Base-by-base conservation (phyloP, 352 stramenopile genomes). In the Globisporangium barbulae region DNA sequence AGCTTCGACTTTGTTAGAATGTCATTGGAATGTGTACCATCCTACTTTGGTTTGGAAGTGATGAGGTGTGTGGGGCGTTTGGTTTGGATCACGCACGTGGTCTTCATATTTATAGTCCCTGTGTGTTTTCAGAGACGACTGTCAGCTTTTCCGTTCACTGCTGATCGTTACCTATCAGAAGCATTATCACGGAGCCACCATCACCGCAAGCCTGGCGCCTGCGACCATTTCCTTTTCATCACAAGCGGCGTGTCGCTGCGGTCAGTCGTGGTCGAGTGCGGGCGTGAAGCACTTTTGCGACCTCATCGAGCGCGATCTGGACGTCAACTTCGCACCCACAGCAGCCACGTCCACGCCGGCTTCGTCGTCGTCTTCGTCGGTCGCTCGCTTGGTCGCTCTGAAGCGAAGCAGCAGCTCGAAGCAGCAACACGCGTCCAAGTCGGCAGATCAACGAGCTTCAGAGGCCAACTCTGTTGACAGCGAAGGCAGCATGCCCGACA, bases 251-350 rank as follows among this genome's bases (percentile, higher is more conserved):
- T 91, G 82, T 49, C 71, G 71, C 61, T 93, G 85, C 60, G 85
- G 82, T 19, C 85, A 93, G 44, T 74, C 82, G 65, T 93, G 82
- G 84, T 73, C 71, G 13, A 82, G 88, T 58, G 47, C 71, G 1
- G 64, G 70, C 13, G 84, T 93, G 15, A 72, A 64, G 45, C 84
- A 93, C 65, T 89, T 91, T 25, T 91, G 84, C 62, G 63, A 80
- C 47, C 79, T 88, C 10, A 82, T 92, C 52, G 72, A 75, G 50
- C 22, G 52, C 17, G 55, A 59, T 31, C 0, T 64, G 28, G 50
- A 60, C 25, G 4, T 67, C 22, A 8, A 4, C 15, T 1, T 68
- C 15, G 12, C 22, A 45, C 8, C 21, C 19, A 12, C 22, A 6
- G 25, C 21, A 25, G 1, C 19, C 17, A 8, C 8, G 31, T 52